Evolutionary conservation across 225 moss, liverwort and hornwort species (phyloP), one percentile per base, ranked within the genome.

Genomic region (Takakia lepidozioides): DNA sequence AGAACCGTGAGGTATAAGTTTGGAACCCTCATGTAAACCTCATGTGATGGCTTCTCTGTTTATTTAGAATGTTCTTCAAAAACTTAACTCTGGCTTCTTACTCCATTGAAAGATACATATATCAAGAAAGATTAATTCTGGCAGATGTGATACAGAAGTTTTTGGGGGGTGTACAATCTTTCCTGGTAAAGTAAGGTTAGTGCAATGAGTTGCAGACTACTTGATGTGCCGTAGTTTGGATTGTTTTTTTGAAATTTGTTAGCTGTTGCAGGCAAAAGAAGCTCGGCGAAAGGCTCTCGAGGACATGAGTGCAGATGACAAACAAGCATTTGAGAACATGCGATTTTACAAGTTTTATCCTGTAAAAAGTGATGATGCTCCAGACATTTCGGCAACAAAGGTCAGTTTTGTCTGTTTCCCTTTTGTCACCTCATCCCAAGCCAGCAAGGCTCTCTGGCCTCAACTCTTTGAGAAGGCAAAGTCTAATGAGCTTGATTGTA

Each of bases 291-390:
- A 67, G 43, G 88, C 88, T 2, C 53, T 93, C 22, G 80, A 83
- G 29, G 80, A 85, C 0, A 88, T 93, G 92, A 82, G 85, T 65
- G 66, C 74, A 16, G 92, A 93, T 28, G 61, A 59, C 15, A 67
- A 85, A 30, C 82, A 73, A 23, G 92, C 80, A 2, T 73, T 93
- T 20, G 55, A 85, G 57, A 93, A 78, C 15, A 88, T 93, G 92
- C 69, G 70, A 32, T 88, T 93, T 48, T 93, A 59, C 65, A 93
- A 93, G 66, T 93, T 93, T 43, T 93, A 93, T 55, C 92, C 92
- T 2, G 37, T 68, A 0, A 75, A 77, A 62, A 87, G 80, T 22
- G 64, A 69, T 5, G 79, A 83, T 63, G 80, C 80, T 19, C 92
- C 92, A 6, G 87, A 93, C 36, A 88, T 93, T 21, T 74, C 87